Percentiles rank a stretch among this genome's conserved stretches.
Evolutionary conservation across 2,329 filamentous ascomycete species (phyloP).

Genomic region (Fusarium sulawesiense): DNA sequence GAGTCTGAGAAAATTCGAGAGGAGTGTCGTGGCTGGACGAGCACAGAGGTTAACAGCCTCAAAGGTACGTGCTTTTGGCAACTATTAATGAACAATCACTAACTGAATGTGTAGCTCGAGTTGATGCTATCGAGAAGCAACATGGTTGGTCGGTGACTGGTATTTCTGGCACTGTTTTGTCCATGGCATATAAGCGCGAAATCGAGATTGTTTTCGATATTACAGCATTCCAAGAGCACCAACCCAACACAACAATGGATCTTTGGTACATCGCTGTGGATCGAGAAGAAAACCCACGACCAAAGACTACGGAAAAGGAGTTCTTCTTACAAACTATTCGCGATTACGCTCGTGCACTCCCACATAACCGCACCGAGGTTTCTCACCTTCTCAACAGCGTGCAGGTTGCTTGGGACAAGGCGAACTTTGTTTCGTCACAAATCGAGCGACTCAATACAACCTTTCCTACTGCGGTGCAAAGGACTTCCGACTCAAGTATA

Average conservation of each 20-base stretch:
- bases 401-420: constrained; percentile 73
- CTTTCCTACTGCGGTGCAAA: constrained; percentile 72
- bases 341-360: constrained; percentile 72
- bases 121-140: constrained; percentile 72
- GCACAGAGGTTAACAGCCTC: constrained; percentile 80
- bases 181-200: constrained; percentile 78
- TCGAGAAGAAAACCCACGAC: constrained; percentile 63
- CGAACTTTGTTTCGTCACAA: constrained; percentile 68
- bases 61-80: constrained; percentile 67
- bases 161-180: constrained; percentile 70
- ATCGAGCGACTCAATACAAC: constrained; percentile 71
- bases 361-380: constrained; percentile 67
- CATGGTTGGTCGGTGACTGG: constrained; percentile 79
- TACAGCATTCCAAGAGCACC: constrained; percentile 64
- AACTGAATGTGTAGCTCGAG: constrained; percentile 65
- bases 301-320: constrained; percentile 73
- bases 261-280: constrained; percentile 75
- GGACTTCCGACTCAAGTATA: constrained; percentile 73
- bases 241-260: constrained; percentile 69
- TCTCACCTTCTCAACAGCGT: constrained; percentile 69
- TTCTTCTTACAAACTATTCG: constrained; percentile 81
- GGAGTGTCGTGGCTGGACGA: constrained; percentile 89
- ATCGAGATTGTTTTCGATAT: constrained; percentile 80
- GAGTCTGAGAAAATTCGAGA: constrained; percentile 86
- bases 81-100: constrained; percentile 43